A percentile compares a stretch with the other conserved stretches of the same genome.
These are phyloP conservation scores for Xylaria palmicola DNA, from an alignment of 495 filamentous ascomycete genomes.

Conservation along the genomic window DNA sequence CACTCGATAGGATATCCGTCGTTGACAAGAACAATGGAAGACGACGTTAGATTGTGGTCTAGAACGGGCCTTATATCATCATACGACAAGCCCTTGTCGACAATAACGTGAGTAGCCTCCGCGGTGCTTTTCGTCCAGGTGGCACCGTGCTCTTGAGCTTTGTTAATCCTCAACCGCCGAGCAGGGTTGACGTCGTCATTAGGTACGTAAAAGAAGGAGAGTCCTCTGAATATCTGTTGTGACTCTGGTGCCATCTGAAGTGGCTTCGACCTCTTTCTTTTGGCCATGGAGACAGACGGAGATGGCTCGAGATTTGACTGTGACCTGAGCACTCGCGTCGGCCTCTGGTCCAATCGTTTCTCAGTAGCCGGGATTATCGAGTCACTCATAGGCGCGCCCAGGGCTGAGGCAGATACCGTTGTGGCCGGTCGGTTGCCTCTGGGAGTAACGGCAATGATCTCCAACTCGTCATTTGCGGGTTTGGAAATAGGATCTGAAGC, in stretches of 20 bases:
- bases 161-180: conserved; percentile 68
- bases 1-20: conserved; percentile 81
- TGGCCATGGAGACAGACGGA: conserved; percentile 33
- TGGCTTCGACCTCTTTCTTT: conserved; percentile 48
- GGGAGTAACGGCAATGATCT: conserved; percentile 23
- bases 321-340: conserved; percentile 13
- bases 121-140: conserved; percentile 37
- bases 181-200: conserved; percentile 68
- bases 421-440: background rate
- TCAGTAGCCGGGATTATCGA: conserved; percentile 14
- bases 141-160: conserved; percentile 74
- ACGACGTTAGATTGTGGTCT: conserved; percentile 14
- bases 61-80: conserved; percentile 56
- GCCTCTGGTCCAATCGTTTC: conserved; percentile 15
- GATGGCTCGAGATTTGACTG: conserved; percentile 20
- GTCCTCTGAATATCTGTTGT: conserved; percentile 62
- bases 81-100: conserved; percentile 68
- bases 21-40: conserved; percentile 59
- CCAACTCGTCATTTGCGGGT: conserved; percentile 13
- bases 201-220: conserved; percentile 77
- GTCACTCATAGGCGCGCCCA: background rate
- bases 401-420: background rate
- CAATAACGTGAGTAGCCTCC: conserved; percentile 70
- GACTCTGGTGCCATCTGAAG: conserved; percentile 52
- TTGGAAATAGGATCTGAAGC: conserved; percentile 15